Evolutionary conservation across 139 green algal genomes (phyloP), one percentile per base, ranked within the genome.

Genomic region (Coelastrella sp.): DNA sequence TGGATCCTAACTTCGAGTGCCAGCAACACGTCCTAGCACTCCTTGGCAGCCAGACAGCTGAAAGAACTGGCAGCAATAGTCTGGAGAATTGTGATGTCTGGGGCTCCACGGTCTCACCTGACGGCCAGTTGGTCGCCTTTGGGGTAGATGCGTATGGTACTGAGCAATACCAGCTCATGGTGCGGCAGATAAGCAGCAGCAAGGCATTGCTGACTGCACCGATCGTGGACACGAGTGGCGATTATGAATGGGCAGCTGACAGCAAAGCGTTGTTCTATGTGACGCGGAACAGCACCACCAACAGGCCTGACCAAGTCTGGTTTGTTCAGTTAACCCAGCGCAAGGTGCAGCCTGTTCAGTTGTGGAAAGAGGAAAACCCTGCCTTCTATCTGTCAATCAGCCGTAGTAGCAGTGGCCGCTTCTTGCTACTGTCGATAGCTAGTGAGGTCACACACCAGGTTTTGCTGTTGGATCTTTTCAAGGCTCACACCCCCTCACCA

Each of bases 381-480:
- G 77, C 77, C 21, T 72, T 73, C 59, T 84, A 84, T 25, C 38
- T 84, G 77, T 84, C 77, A 17, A 41, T 84, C 19, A 72, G 50
- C 59, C 35, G 53, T 27, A 84, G 50, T 40, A 84, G 59, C 77
- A 74, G 77, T 35, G 77, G 77, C 21, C 23, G 53, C 5, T 84
- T 84, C 77, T 30, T 84, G 57, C 38, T 84, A 59, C 59, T 84
- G 53, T 72, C 77, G 15, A 48, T 13, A 59, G 77, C 77, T 27
- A 84, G 77, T n/a, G 77, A 84, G 77, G 77, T 84, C 21, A 84
- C 77, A 6, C 77, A 59, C 38, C 38, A 72, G 40, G 77, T 73
- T 15, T 27, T 72, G 35, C 34, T 72, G n/a, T 19, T 84, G 35
- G 77, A 84, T 40, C 59, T 84, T 2, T 17, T 21, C 4, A 30